A percentile compares a stretch with the other conserved stretches of the same genome.
Evolutionary conservation across 2,329 filamentous ascomycete genomes (phyloP).

Genomic region (Hymenoscyphus albidus): DNA sequence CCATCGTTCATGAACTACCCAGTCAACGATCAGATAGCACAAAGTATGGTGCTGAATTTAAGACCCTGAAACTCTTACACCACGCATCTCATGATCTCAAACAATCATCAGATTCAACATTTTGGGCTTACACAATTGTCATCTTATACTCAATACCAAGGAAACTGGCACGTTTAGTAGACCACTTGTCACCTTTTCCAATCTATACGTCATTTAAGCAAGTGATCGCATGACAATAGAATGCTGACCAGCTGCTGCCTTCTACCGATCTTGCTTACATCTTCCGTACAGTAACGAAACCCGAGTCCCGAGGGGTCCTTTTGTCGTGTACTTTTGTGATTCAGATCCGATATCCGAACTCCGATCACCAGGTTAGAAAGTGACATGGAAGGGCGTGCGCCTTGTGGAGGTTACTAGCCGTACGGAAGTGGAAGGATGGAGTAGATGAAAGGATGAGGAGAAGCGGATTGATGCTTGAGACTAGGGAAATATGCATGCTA

Average conservation of each 20-base stretch:
- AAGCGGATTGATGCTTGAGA: background rate
- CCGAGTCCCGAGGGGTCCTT: background rate
- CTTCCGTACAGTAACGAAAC: background rate
- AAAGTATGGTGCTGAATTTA: no score
- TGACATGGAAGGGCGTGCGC: background rate
- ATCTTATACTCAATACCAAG: no score
- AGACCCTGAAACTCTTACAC: background rate
- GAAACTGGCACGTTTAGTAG: no score
- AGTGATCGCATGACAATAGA: background rate
- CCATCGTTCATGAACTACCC: background rate
- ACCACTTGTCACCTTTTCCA: background rate
- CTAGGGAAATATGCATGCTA: no score
- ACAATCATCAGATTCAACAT: background rate
- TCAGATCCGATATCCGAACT: background rate
- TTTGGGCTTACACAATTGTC: background rate
- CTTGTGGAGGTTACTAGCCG: background rate
- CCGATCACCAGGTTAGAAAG: no score
- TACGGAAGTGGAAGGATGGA: background rate
- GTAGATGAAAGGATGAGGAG: background rate
- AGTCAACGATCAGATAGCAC: background rate
- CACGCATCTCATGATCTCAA: background rate
- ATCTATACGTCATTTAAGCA: background rate
- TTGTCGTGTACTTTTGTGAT: background rate
- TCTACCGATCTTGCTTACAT: background rate
- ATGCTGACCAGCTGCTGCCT: background rate